These are phyloP conservation scores for Cercospora sesami DNA, from an alignment of 2,329 filamentous ascomycete species.

Conservation along the genomic window DNA sequence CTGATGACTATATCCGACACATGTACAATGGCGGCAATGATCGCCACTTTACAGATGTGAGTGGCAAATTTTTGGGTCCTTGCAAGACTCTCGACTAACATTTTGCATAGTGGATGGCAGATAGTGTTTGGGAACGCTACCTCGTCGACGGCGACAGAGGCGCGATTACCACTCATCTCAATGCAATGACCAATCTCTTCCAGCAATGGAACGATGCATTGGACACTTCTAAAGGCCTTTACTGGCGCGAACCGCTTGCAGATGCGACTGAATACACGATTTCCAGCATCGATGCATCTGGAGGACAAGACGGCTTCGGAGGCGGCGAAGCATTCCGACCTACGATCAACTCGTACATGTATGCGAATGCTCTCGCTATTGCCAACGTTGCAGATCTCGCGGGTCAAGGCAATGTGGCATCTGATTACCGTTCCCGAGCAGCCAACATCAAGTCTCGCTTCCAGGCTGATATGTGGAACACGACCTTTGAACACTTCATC, in stretches of 20 bases:
- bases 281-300: slow-evolving; percentile 46
- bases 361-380: slow-evolving; percentile 47
- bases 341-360: slow-evolving; percentile 49
- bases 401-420: slow-evolving; percentile 27
- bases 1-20: slow-evolving; percentile 47
- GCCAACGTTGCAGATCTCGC: slow-evolving; percentile 42
- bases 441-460: slow-evolving; percentile 41
- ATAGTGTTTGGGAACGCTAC: slow-evolving; percentile 44
- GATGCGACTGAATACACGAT: slow-evolving; percentile 52
- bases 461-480: slow-evolving; percentile 48
- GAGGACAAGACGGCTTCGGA: slow-evolving; percentile 45
- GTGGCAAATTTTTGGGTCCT: neutral
- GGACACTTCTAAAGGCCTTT: slow-evolving; percentile 44
- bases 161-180: slow-evolving; percentile 38
- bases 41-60: slow-evolving; percentile 45
- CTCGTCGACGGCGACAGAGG: slow-evolving; percentile 46
- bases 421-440: slow-evolving; percentile 34
- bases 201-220: slow-evolving; percentile 44
- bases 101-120: slow-evolving; percentile 40
- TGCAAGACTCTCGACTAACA: neutral
- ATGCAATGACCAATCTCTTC: slow-evolving; percentile 42
- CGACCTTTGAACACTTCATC: slow-evolving; percentile 48
- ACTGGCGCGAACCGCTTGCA: slow-evolving; percentile 46
- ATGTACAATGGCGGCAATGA: slow-evolving; percentile 46
- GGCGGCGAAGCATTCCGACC: slow-evolving; percentile 47